phyloP scores from a whole-genome alignment of 2,329 filamentous ascomycete genomes.

The Trichophyton simii region DNA sequence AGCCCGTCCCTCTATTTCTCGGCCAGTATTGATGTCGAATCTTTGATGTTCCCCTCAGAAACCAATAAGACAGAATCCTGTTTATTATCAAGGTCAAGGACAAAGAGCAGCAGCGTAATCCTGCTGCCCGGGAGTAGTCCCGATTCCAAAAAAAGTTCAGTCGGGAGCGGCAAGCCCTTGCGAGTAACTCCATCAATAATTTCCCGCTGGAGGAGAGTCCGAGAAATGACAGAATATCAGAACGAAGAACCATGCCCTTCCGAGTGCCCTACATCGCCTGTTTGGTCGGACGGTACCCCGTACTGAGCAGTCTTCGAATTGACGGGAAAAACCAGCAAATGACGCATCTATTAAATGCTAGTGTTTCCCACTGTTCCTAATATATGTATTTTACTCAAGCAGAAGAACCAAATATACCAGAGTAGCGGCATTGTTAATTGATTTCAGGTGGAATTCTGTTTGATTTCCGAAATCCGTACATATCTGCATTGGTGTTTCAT shows the following conservation, averaged over 20 bases:
- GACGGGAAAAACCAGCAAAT: not conserved
- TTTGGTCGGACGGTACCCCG: not conserved
- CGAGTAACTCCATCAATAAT: conserved; percentile 12
- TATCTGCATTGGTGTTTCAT: not conserved
- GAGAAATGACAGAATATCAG: not conserved
- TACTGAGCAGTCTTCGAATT: not conserved
- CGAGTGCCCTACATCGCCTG: not conserved
- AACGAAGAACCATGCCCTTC: not conserved
- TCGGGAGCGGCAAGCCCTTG: not conserved
- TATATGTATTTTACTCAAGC: too few species aligned
- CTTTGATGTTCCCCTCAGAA: not conserved
- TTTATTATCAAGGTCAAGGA: conserved; percentile 9
- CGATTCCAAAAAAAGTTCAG: not conserved
- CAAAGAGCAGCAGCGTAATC: conserved; percentile 20
- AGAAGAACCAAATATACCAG: too few species aligned
- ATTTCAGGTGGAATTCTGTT: not conserved
- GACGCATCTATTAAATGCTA: not conserved
- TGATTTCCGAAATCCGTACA: not conserved
- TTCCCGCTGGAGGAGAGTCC: conserved; percentile 11
- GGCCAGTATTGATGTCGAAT: conserved; percentile 6
- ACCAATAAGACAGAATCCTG: not conserved
- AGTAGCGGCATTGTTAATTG: not conserved
- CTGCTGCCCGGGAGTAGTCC: conserved; percentile 16
- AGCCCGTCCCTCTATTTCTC: conserved; percentile 9
- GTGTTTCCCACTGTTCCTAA: not conserved